Evolutionary conservation across 768 basidiomycete genomes (phyloP).

Genomic region (Baorangia bicolor): DNA sequence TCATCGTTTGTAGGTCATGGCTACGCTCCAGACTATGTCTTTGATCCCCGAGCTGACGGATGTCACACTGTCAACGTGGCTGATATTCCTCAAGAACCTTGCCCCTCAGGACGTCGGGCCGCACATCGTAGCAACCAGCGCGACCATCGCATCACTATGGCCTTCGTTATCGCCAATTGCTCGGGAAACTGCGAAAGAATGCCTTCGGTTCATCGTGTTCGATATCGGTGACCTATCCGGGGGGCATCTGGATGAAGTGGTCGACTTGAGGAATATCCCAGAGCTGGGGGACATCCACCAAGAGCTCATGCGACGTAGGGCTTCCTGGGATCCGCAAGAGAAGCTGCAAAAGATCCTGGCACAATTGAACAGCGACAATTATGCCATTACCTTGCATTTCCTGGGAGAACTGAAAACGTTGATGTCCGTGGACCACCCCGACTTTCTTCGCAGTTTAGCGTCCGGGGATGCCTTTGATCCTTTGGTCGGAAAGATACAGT

Average conservation of each 20-base stretch:
- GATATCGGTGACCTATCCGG: conserved; percentile 56
- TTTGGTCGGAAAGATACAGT: conserved; percentile 64
- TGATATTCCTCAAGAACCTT: conserved; percentile 68
- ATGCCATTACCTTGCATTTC: conserved; percentile 71
- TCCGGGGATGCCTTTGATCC: conserved; percentile 89
- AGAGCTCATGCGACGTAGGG: conserved; percentile 46
- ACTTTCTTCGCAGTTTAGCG: conserved; percentile 59
- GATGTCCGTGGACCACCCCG: conserved; percentile 48
- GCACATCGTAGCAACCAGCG: conserved; percentile 84
- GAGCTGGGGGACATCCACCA: conserved; percentile 51
- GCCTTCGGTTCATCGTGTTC: conserved; percentile 68
- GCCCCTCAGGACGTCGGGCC: conserved; percentile 71
- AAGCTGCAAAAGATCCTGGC: conserved; percentile 66
- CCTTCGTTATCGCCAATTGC: conserved; percentile 51
- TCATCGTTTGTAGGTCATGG: conserved; percentile 73
- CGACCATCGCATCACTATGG: conserved; percentile 83
- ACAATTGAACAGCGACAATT: conserved; percentile 77
- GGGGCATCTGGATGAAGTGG: conserved; percentile 70
- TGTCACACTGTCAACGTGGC: conserved; percentile 79
- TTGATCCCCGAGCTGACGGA: conserved; percentile 70
- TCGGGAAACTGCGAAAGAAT: conserved; percentile 52
- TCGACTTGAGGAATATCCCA: conserved; percentile 70
- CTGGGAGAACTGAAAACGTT: conserved; percentile 73
- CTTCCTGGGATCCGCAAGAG: conserved; percentile 49
- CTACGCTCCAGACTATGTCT: conserved; percentile 91